Evolutionary conservation across 495 filamentous ascomycete species (phyloP).

Genomic region (Neurospora sp.): DNA sequence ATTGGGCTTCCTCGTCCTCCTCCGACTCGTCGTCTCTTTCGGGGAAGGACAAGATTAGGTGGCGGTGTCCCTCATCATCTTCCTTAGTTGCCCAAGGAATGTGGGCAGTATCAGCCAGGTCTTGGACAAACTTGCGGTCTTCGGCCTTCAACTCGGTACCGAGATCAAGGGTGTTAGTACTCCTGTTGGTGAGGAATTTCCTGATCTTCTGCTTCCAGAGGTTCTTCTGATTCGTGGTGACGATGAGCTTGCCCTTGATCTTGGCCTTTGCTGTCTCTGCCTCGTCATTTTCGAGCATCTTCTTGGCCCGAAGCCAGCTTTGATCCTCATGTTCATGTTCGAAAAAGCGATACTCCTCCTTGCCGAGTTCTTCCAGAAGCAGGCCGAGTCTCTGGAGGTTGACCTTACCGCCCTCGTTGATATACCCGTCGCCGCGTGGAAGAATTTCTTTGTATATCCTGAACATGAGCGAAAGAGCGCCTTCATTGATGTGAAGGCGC

Average conservation of each 20-base stretch:
- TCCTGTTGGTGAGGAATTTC: constrained; percentile 61
- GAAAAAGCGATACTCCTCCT: constrained; percentile 85
- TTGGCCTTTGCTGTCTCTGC: constrained; percentile 38
- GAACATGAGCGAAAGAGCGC: constrained; percentile 92
- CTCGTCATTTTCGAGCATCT: constrained; percentile 43
- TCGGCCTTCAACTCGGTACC: constrained; percentile 64
- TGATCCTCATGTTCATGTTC: constrained; percentile 82
- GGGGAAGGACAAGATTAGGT: constrained; percentile 63
- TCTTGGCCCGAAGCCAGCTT: constrained; percentile 84
- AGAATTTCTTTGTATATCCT: constrained; percentile 88
- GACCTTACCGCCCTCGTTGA: constrained; percentile 90
- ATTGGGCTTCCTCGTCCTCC: constrained; percentile 77
- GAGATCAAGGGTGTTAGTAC: constrained; percentile 52
- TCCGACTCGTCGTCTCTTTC: constrained; percentile 42
- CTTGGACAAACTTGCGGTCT: constrained; percentile 86
- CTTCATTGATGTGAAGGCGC: constrained; percentile 96
- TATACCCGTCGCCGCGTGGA: constrained; percentile 83
- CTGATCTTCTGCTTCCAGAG: constrained; percentile 69
- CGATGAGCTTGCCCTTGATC: constrained; percentile 53
- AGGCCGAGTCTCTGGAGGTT: constrained; percentile 69
- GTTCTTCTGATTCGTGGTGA: constrained; percentile 72
- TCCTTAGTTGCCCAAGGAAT: constrained; percentile 73
- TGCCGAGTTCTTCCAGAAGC: constrained; percentile 67
- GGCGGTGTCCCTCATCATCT: constrained; percentile 67
- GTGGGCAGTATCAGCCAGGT: constrained; percentile 71